Conservation (phyloP, 176 grass and related monocot species). For the Leersia perrieri region DNA sequence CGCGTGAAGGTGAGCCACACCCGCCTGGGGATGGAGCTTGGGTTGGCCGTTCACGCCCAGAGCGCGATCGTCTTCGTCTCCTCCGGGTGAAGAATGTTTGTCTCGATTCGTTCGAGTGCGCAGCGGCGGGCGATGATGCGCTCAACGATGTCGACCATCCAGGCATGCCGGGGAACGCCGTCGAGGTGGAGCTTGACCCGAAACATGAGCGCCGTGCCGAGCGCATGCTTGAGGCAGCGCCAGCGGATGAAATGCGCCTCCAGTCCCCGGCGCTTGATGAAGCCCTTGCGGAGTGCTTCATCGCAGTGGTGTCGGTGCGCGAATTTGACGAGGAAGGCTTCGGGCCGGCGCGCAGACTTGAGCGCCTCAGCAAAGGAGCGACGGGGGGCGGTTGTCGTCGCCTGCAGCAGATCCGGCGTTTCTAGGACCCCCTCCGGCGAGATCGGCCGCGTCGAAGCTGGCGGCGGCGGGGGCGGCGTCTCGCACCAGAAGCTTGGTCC, state of each 20-base stretch:
- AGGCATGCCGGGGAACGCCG: neutral
- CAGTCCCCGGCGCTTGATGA: neutral
- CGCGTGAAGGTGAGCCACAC: neutral
- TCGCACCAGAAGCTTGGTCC: too few species aligned
- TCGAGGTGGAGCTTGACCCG: neutral
- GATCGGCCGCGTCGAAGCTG: too few species aligned
- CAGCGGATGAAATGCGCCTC: neutral
- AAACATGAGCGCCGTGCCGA: neutral
- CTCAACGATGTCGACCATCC: neutral
- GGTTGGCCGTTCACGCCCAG: neutral
- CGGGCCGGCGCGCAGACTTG: neutral
- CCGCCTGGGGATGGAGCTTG: neutral
- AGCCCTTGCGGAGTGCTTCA: neutral
- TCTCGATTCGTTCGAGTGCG: neutral
- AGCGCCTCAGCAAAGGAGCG: too few species aligned
- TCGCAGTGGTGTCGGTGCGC: neutral
- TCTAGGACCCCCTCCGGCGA: too few species aligned
- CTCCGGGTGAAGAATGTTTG: neutral
- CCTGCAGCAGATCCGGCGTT: too few species aligned
- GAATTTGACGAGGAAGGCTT: neutral
- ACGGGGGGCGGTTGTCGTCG: too few species aligned
- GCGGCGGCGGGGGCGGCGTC: too few species aligned
- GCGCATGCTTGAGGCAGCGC: neutral
- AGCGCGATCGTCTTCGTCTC: neutral
- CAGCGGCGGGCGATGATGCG: neutral